Conservation (phyloP, 108 stramenopile genomes). For the Skeletonema potamos region DNA sequence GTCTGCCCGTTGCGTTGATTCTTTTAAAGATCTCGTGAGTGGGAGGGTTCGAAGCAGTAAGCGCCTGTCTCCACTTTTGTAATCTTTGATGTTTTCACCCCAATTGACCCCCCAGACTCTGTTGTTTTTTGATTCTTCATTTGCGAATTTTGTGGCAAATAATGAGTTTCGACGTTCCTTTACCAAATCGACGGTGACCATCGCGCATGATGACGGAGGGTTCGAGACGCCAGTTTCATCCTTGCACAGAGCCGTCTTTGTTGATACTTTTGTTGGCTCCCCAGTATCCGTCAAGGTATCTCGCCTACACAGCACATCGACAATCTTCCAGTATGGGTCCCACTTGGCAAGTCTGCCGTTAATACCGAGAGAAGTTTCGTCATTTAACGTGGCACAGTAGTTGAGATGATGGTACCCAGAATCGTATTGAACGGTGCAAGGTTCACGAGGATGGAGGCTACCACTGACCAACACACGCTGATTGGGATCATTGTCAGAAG, state of each 20-base stretch:
- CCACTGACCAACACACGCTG: not conserved
- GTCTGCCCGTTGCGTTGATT: constrained; percentile 56
- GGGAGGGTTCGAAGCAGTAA: constrained; percentile 69
- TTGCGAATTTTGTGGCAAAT: constrained; percentile 1
- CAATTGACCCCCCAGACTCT: constrained; percentile 37
- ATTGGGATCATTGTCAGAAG: not conserved
- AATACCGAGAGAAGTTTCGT: not conserved
- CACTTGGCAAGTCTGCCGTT: not conserved
- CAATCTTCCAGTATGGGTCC: not conserved
- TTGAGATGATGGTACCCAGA: not conserved
- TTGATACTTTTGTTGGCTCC: not conserved
- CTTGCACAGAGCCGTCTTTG: not conserved
- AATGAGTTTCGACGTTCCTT: constrained; percentile 8
- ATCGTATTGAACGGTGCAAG: not conserved
- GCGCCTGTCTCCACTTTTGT: constrained; percentile 37
- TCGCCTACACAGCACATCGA: not conserved
- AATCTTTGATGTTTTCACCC: not conserved
- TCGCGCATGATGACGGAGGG: constrained; percentile 18
- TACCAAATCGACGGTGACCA: constrained; percentile 14
- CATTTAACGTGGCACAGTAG: not conserved
- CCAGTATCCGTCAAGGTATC: not conserved
- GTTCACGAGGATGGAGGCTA: not conserved
- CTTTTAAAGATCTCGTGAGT: constrained; percentile 26
- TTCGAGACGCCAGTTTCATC: not conserved
- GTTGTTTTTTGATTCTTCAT: not conserved